Conservation (phyloP, 305 asterid species). For the Fraxinus xanthoxyloides region DNA sequence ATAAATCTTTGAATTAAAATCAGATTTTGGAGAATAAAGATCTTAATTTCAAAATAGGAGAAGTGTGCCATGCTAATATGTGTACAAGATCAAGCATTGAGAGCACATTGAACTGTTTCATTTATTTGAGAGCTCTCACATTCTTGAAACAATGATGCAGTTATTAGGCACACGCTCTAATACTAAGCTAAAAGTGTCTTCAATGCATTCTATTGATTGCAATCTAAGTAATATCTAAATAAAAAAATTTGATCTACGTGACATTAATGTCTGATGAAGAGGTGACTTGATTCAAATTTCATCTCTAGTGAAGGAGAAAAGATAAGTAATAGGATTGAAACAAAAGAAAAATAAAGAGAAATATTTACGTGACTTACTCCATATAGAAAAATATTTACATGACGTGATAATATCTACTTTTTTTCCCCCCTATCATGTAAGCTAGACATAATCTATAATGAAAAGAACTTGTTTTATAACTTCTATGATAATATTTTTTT, state of each 20-base stretch:
- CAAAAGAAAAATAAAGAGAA: too few relatives aligned
- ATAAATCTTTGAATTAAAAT: not conserved
- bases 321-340: not conserved
- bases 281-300: not conserved
- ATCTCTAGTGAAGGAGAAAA: not conserved
- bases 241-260: not conserved
- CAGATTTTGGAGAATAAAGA: not conserved
- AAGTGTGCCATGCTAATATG: not conserved
- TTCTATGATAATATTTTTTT: too few relatives aligned
- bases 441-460: not conserved
- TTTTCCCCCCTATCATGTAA: not conserved
- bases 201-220: not conserved
- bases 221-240: not conserved
- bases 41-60: not conserved
- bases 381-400: too few relatives aligned
- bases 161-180: too few relatives aligned
- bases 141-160: not conserved
- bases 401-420: too few relatives aligned
- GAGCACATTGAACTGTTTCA: not conserved
- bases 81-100: not conserved
- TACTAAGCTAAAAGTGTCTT: too few relatives aligned
- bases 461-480: not conserved
- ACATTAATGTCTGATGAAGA: not conserved
- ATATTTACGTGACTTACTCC: not conserved
- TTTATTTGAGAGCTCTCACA: not conserved